These are phyloP conservation scores for Ochromonadaceae sp. DNA, from an alignment of 352 stramenopile species.

Conservation along the genomic window DNA sequence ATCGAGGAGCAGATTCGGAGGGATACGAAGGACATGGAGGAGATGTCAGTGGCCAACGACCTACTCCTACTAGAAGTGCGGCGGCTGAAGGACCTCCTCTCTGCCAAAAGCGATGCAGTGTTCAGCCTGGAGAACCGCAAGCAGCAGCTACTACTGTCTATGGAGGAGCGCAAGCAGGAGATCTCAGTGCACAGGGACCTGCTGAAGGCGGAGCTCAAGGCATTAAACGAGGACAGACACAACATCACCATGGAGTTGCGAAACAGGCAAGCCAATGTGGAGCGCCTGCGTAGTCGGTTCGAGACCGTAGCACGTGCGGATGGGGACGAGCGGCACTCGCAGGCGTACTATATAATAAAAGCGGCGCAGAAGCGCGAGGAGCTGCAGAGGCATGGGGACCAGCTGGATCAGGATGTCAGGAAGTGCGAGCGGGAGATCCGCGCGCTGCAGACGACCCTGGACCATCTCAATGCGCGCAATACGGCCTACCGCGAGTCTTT, in stretches of 20 bases:
- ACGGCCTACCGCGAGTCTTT: constrained; percentile 82
- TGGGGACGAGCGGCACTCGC: constrained; percentile 81
- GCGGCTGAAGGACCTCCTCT: constrained; percentile 65
- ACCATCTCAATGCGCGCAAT: constrained; percentile 75
- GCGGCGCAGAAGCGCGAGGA: constrained; percentile 83
- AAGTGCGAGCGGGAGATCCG: constrained; percentile 74
- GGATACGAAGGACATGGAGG: constrained; percentile 57
- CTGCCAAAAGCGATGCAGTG: constrained; percentile 65
- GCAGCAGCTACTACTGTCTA: constrained; percentile 73
- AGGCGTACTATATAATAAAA: constrained; percentile 86
- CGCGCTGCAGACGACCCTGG: constrained; percentile 74
- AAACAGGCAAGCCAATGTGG: background rate
- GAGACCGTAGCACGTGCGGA: constrained; percentile 24
- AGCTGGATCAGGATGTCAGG: constrained; percentile 81
- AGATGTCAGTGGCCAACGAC: constrained; percentile 68
- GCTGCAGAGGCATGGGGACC: constrained; percentile 73
- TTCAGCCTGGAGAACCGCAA: constrained; percentile 80
- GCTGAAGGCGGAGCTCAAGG: constrained; percentile 61
- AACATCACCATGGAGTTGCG: background rate
- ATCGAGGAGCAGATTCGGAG: constrained; percentile 37
- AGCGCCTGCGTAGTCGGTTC: background rate
- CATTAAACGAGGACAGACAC: constrained; percentile 18
- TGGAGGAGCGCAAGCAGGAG: constrained; percentile 77
- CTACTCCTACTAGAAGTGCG: constrained; percentile 79
- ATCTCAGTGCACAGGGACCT: constrained; percentile 64